A percentile compares a stretch with the other conserved stretches of the same genome.
Conservation (phyloP, 768 basidiomycete genomes). For the Mycena filopes region DNA sequence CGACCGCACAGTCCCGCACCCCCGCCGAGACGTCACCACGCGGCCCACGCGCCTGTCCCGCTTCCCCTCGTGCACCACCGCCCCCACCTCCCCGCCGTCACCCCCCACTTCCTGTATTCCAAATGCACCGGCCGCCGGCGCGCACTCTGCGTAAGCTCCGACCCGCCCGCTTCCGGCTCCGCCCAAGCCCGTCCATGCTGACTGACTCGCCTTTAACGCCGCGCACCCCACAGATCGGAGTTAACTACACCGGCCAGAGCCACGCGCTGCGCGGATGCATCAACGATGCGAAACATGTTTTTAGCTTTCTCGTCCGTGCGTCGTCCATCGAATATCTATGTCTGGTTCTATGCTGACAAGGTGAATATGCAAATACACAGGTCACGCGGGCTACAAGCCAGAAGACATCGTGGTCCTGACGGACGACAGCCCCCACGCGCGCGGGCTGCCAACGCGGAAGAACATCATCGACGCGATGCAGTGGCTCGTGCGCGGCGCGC, state of each 20-base stretch:
- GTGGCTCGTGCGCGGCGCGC: slow-evolving; percentile 76
- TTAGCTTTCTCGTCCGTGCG: slow-evolving; percentile 72
- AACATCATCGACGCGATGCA: slow-evolving; percentile 62
- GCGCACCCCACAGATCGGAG: slow-evolving; percentile 67
- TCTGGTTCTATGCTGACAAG: no score
- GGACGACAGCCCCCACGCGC: slow-evolving; percentile 61
- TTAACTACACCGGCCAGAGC: slow-evolving; percentile 76
- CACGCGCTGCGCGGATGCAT: slow-evolving; percentile 80
- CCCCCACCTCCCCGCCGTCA: slow-evolving; percentile 7
- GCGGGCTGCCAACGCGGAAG: slow-evolving; percentile 55
- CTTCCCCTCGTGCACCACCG: slow-evolving; percentile 12
- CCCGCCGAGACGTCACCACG: slow-evolving; percentile 14
- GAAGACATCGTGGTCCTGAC: slow-evolving; percentile 78
- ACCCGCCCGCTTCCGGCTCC: no score
- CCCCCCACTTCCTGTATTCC: slow-evolving; percentile 34
- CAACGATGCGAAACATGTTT: slow-evolving; percentile 81
- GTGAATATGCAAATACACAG: no score
- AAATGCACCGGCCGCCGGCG: slow-evolving; percentile 37
- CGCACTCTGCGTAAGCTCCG: slow-evolving; percentile 30
- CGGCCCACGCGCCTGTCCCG: neutral
- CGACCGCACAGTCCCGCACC: slow-evolving; percentile 7
- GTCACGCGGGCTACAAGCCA: slow-evolving; percentile 61
- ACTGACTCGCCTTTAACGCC: no score
- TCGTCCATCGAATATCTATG: neutral
- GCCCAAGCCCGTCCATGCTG: no score